Conservation (phyloP, 176 grass and related monocot genomes). For the Triticum timopheevii region DNA sequence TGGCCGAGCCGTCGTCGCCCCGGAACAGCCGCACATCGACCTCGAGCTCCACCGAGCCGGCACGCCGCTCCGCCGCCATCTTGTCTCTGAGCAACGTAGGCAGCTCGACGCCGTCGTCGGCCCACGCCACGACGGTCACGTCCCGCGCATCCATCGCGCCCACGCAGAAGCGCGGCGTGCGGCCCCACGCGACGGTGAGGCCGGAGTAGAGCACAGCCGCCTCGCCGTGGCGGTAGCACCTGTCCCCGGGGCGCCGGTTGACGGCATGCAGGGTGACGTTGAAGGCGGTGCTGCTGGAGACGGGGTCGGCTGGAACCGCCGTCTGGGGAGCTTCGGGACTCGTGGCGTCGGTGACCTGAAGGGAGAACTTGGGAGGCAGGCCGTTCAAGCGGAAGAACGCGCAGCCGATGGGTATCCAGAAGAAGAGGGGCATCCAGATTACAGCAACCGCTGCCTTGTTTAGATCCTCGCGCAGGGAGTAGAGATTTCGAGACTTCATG, state of each 20-base stretch:
- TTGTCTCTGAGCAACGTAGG: not conserved
- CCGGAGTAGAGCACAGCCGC: constrained; percentile 20
- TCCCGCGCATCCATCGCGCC: not conserved
- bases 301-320: not conserved
- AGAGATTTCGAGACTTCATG: not conserved
- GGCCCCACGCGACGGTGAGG: constrained; percentile 22
- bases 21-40: constrained; percentile 28
- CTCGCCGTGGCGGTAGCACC: constrained; percentile 32
- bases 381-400: not conserved
- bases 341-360: not conserved
- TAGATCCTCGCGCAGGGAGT: not conserved
- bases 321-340: not conserved
- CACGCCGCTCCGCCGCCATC: not conserved
- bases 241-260: not conserved
- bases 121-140: constrained; percentile 34
- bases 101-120: constrained; percentile 16
- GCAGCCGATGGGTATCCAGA: not conserved
- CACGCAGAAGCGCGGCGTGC: constrained; percentile 33
- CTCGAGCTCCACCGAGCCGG: not conserved
- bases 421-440: not conserved
- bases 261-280: constrained; percentile 12
- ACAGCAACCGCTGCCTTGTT: not conserved
- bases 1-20: not conserved
- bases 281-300: not conserved
- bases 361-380: constrained; percentile 25